These are phyloP conservation scores for Vaccinium corymbosum DNA, from an alignment of 148 eudicot species.

Conservation along the genomic window DNA sequence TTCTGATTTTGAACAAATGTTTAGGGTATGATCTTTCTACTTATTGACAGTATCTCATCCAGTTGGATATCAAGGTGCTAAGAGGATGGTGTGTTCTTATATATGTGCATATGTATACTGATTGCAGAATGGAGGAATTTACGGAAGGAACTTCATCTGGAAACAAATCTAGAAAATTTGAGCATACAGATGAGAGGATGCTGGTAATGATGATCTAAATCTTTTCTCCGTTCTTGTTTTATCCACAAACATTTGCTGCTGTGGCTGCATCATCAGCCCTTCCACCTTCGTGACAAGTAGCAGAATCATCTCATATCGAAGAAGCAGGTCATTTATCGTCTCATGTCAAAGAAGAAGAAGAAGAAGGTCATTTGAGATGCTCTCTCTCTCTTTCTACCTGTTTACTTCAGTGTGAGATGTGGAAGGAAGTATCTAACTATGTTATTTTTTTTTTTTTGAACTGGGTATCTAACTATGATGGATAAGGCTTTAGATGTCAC, in stretches of 20 bases:
- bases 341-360: no score
- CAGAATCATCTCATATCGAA: slow-evolving; percentile 66
- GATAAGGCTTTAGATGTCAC: no score
- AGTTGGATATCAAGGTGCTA: neutral
- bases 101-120: slow-evolving; percentile 3
- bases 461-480: no score
- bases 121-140: slow-evolving; percentile 79
- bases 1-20: neutral
- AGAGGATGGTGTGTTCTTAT: neutral
- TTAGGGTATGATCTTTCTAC: no score
- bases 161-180: slow-evolving; percentile 52
- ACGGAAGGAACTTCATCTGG: slow-evolving; percentile 63
- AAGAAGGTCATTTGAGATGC: no score
- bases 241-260: slow-evolving; percentile 58
- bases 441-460: no score
- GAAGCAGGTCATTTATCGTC: slow-evolving; percentile 24
- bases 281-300: slow-evolving; percentile 64
- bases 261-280: slow-evolving; percentile 69
- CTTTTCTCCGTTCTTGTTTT: slow-evolving; percentile 55
- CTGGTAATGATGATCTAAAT: slow-evolving; percentile 68
- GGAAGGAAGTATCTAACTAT: no score
- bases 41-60: no score
- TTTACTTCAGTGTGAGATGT: no score
- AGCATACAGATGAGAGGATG: slow-evolving; percentile 61
- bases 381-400: no score